Evolutionary conservation across 2,329 filamentous ascomycete genomes (phyloP).

Genomic region (Arachnomyces sp.): DNA sequence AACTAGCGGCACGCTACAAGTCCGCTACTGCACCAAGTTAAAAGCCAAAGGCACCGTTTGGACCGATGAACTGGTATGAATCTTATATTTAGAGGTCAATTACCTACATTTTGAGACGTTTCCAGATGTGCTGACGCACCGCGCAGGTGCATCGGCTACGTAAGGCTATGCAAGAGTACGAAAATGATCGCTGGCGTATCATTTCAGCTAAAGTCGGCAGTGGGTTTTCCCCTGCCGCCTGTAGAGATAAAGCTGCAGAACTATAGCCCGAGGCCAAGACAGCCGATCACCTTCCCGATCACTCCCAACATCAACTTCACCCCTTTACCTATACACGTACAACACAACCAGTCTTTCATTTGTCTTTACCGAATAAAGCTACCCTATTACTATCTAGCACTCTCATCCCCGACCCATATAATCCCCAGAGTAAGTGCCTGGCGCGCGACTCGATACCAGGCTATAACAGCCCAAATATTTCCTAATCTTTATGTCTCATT

Average conservation of each 20-base stretch:
- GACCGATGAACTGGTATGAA: slow-evolving; percentile 78
- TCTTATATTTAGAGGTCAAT: not conserved
- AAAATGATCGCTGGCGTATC: slow-evolving; percentile 77
- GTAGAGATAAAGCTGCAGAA: slow-evolving; percentile 68
- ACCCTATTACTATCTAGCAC: too few species aligned
- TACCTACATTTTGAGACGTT: slow-evolving; percentile 9
- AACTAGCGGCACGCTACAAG: slow-evolving; percentile 82
- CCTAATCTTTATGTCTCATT: too few species aligned
- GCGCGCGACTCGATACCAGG: too few species aligned
- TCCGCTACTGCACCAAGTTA: slow-evolving; percentile 88
- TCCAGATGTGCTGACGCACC: too few species aligned
- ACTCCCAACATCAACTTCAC: too few species aligned
- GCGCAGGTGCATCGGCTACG: slow-evolving; percentile 30
- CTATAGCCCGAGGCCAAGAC: slow-evolving; percentile 27
- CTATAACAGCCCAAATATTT: too few species aligned
- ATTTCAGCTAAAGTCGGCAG: slow-evolving; percentile 84
- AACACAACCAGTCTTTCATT: too few species aligned
- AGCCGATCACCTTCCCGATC: too few species aligned
- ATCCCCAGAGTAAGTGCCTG: too few species aligned
- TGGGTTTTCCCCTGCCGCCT: slow-evolving; percentile 79
- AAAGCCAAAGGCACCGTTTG: slow-evolving; percentile 90
- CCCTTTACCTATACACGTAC: too few species aligned
- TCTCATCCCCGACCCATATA: too few species aligned
- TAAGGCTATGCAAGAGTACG: slow-evolving; percentile 33
- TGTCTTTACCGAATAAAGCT: too few species aligned